Base-by-base conservation (phyloP, 768 basidiomycete species). In the Lentinula boryana region DNA sequence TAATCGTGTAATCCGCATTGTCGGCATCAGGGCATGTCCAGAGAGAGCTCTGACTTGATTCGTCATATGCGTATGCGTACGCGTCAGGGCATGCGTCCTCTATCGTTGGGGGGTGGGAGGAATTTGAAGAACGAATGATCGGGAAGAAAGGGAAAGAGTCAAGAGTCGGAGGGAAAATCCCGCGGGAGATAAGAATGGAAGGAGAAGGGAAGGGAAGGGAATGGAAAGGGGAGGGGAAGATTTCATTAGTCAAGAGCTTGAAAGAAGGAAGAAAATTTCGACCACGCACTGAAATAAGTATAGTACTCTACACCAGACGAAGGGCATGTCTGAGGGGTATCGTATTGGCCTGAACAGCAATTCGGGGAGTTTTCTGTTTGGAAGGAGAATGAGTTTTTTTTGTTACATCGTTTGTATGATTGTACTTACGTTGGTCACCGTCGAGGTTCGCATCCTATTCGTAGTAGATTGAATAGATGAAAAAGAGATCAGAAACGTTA, bases 31-130 rank as follows among this genome's bases (percentile, higher is more conserved):
- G 44, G 67, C 81, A 82, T 0, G 73, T 77, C 72, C 73, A 80
- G 27, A 81, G 69, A 2, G 81, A 80, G 4, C 78, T 79, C 0
- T 75, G 76, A 62, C 70, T 72, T 27, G 64, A 63, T 67, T 80
- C 78, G 64, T 81, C 80, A 62, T 69, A 80, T 1, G 80, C 78
- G 60, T 79, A 81, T 0, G 71, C 78, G 60, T 79, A 79, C 0
- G 76, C 62, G 41, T 74, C 66, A 1, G 55, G 40, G 40, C 55
- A 56, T 43, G 55, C 55, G 27, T 41, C 55, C 55, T 56, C 55
- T 56, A 40, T 41, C 36, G 1, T 44, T 44, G 27, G 27, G 27
- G 27, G 3, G 23, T n/a, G n/a, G n/a, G n/a, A n/a, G 23, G 23
- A 2, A 27, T 27, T 27, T 27, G 4, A 27, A 27, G 27, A 27